Evolutionary conservation across 169 alveolate genomes (phyloP).

Genomic region (Plasmodium billcollinsi): DNA sequence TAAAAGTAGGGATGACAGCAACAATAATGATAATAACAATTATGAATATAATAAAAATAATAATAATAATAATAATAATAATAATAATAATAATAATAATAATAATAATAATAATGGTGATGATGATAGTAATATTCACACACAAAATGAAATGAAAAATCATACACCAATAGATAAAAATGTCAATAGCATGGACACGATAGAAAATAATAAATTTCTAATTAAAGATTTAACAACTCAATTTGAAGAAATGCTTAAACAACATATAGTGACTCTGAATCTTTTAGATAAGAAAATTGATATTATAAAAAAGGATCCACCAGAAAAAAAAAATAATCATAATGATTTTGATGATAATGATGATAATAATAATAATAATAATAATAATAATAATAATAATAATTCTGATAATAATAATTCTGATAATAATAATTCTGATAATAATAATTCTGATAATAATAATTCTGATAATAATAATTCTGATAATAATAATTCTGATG

Average conservation of each 20-base stretch:
- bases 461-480: too few relatives aligned
- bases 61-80: background rate
- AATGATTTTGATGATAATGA: too few relatives aligned
- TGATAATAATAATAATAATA: background rate
- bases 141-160: background rate
- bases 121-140: background rate
- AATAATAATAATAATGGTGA: background rate
- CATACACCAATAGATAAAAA: background rate
- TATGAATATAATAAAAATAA: background rate
- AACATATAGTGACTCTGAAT: conserved; percentile 34
- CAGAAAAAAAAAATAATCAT: too few relatives aligned
- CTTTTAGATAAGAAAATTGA: conserved; percentile 20
- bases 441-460: too few relatives aligned
- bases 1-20: too few relatives aligned
- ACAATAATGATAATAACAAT: too few relatives aligned
- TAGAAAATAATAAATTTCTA: background rate
- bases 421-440: conserved; percentile 1
- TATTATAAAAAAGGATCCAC: background rate
- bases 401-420: background rate
- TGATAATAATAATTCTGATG: background rate
- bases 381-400: too few relatives aligned
- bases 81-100: background rate
- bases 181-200: background rate
- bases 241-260: conserved; percentile 5
- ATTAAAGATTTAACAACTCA: background rate